Evolutionary conservation across 495 filamentous ascomycete species (phyloP).

Genomic region (Amniculicola lignicola): DNA sequence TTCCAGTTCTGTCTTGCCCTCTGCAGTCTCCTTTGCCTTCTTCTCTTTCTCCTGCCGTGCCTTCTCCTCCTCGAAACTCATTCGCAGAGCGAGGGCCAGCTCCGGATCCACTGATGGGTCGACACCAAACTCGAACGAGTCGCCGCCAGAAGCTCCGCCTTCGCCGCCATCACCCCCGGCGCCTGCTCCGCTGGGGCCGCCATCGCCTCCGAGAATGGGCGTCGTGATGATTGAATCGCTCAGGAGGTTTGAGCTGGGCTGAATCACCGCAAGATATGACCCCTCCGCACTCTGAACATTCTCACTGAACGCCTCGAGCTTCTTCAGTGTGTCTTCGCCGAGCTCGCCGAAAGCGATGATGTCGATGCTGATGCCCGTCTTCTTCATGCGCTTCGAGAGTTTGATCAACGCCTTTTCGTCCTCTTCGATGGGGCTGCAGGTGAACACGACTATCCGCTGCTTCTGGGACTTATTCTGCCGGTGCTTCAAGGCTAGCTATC

Average conservation of each 20-base stretch:
- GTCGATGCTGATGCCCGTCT: constrained; percentile 85
- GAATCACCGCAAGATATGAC: constrained; percentile 86
- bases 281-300: constrained; percentile 85
- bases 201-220: constrained; percentile 81
- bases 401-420: constrained; percentile 83
- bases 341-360: constrained; percentile 93
- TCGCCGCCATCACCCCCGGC: constrained; percentile 45
- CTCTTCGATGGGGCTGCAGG: constrained; percentile 86
- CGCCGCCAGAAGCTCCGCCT: constrained; percentile 56
- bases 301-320: constrained; percentile 88
- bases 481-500: constrained; percentile 92
- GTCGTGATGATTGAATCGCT: constrained; percentile 90
- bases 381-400: constrained; percentile 98
- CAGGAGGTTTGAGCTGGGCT: constrained; percentile 83
- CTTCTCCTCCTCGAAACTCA: constrained; percentile 98
- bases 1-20: constrained; percentile 67
- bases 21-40: constrained; percentile 69
- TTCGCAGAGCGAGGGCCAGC: constrained; percentile 87
- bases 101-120: constrained; percentile 85
- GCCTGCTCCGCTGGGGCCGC: constrained; percentile 47
- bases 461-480: constrained; percentile 93
- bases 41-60: constrained; percentile 82
- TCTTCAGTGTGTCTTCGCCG: constrained; percentile 83
- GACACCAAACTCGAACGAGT: constrained; percentile 67
- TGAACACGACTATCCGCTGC: constrained; percentile 93